Evolutionary conservation across 805 yeast species (phyloP).

Genomic region (Ogataea methanolica): DNA sequence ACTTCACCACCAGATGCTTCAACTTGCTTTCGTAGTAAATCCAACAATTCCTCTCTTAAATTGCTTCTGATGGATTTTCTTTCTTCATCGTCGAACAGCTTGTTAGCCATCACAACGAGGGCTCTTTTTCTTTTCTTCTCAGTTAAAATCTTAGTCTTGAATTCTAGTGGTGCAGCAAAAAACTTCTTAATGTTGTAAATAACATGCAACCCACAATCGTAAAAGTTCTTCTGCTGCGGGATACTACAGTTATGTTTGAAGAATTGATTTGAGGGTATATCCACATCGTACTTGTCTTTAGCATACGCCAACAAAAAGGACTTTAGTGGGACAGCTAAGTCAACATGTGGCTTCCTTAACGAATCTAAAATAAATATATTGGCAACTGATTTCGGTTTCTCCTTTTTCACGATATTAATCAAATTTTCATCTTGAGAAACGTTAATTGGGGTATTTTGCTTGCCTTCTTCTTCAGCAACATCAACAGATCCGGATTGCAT

Average conservation of each 20-base stretch:
- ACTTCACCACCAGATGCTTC: constrained; percentile 18
- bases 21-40: constrained; percentile 26
- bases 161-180: constrained; percentile 42
- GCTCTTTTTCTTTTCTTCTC: constrained; percentile 12
- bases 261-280: constrained; percentile 43
- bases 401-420: background rate
- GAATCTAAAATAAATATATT: constrained; percentile 73
- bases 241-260: constrained; percentile 36
- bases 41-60: constrained; percentile 21
- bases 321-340: constrained; percentile 48
- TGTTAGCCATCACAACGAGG: constrained; percentile 7
- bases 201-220: constrained; percentile 94
- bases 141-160: constrained; percentile 25
- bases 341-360: constrained; percentile 52
- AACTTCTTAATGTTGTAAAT: constrained; percentile 66
- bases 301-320: constrained; percentile 66
- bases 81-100: constrained; percentile 24
- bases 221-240: constrained; percentile 81
- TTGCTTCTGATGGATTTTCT: constrained; percentile 20
- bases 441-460: background rate
- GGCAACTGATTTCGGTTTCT: constrained; percentile 21
- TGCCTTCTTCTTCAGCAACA: background rate
- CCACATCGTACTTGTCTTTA: constrained; percentile 50
- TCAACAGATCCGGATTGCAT: too few species aligned
- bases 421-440: background rate